These are phyloP conservation scores for Recurvomyces mirabilis DNA, from an alignment of 495 filamentous ascomycete genomes.

Conservation along the genomic window DNA sequence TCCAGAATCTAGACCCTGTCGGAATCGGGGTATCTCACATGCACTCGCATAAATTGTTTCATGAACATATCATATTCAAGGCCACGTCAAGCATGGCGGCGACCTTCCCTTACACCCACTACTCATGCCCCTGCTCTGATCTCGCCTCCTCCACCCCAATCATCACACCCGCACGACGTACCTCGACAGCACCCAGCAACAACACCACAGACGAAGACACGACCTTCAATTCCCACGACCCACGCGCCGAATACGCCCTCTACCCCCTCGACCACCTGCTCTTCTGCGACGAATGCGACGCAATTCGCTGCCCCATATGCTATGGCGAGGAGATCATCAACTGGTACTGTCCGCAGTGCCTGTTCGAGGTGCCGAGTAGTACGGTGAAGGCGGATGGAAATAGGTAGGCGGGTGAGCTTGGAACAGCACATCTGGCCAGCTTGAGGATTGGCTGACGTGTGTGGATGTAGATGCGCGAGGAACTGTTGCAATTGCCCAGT, in stretches of 20 bases:
- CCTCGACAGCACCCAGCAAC: constrained; percentile 28
- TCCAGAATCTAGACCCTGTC: too few species aligned
- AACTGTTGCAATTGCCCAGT: constrained; percentile 92
- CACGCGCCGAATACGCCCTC: constrained; percentile 76
- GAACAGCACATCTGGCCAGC: not conserved
- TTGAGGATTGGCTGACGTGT: constrained; percentile 13
- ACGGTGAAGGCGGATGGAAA: constrained; percentile 86
- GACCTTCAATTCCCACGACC: constrained; percentile 74
- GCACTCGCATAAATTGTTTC: too few species aligned
- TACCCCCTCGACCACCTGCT: constrained; percentile 90
- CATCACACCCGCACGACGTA: constrained; percentile 26
- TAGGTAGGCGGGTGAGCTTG: constrained; percentile 43
- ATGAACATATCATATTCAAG: too few species aligned
- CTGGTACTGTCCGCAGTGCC: constrained; percentile 89
- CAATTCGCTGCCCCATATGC: constrained; percentile 87
- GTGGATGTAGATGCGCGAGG: constrained; percentile 60
- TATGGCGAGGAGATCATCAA: constrained; percentile 84
- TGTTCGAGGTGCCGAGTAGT: constrained; percentile 88
- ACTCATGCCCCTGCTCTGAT: constrained; percentile 84
- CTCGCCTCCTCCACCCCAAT: constrained; percentile 26
- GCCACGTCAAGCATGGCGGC: constrained; percentile 48
- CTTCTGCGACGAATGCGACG: constrained; percentile 92
- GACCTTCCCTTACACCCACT: constrained; percentile 77
- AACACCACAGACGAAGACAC: constrained; percentile 61
- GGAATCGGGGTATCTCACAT: too few species aligned